Base-by-base conservation (phyloP, 805 yeast genomes). In the Wickerhamiella kurtzmanii region DNA sequence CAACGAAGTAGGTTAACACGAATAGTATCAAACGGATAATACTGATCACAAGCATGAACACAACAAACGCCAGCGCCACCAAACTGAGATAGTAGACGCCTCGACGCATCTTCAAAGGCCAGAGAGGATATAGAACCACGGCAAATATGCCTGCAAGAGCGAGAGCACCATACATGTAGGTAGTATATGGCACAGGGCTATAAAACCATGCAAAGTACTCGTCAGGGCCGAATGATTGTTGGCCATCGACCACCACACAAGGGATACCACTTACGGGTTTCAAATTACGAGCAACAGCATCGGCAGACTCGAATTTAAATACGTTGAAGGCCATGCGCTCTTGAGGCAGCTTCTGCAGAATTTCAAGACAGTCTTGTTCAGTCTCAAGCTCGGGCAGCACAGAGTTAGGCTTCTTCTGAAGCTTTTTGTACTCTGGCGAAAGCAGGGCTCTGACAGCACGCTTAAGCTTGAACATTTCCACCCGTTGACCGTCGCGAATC, bases 41-140 rank as follows among this genome's bases (percentile, higher is more conserved):
- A 1, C 96, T 95, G 56, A 83, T 64, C 18, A 66, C 82, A 54
- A 92, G 82, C 64, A 92, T 81, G 42, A 75, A 67, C 3, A 78
- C 87, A 40, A 92, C 70, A 35, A 89, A 65, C 0, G 83, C 87
- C 52, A 92, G 66, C 46, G 79, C 66, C 5, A 75, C 82, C 71
- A 89, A 75, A 32, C 95, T 82, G 46, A 86, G 61, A 62, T 87
- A 92, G 83, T 95, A 92, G 28, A 85, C 95, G 39, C 92, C 94
- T 47, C 73, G 72, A 62, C 94, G 80, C 92, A 92, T 79, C 64
- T 80, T 77, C 35, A 70, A 59, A 22, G 98, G 98, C 98, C 98
- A 92, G 58, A 92, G 72, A 52, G 97, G 98, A 79, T 86, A 92
- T 58, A 82, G 68, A 35, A 83, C 77, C 25, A 80, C 45, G 4